A percentile compares a stretch with the other conserved stretches of the same genome.
Conservation (phyloP, 495 filamentous ascomycete genomes). For the Cudoniella acicularis region DNA sequence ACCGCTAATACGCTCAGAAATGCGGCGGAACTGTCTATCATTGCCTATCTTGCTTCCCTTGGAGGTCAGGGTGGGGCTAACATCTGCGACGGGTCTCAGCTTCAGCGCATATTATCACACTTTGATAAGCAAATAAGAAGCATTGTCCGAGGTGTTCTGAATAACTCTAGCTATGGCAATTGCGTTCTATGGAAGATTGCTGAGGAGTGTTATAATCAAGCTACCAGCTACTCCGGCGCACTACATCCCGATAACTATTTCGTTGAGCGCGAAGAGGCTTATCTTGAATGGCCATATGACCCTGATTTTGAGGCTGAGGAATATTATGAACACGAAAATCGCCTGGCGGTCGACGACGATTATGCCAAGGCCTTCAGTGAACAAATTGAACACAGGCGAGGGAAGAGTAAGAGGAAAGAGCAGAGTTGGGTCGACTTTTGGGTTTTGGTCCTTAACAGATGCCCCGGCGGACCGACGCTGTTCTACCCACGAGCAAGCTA, state of each 20-base stretch:
- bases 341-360: conserved; percentile 7
- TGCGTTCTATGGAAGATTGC: not conserved
- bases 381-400: not conserved
- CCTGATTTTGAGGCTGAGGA: conserved; percentile 17
- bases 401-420: conserved; percentile 1
- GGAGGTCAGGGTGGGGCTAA: not conserved
- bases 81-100: not conserved
- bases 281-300: conserved; percentile 20
- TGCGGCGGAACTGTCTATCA: not conserved
- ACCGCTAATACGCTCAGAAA: not conserved
- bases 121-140: not conserved
- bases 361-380: not conserved
- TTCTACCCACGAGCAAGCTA: conserved; percentile 15
- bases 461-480: not conserved
- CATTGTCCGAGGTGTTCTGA: not conserved
- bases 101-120: not conserved
- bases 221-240: not conserved
- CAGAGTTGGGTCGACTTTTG: conserved; percentile 14
- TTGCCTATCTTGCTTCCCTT: not conserved
- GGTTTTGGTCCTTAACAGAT: not conserved
- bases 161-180: not conserved
- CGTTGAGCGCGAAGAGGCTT: conserved; percentile 1
- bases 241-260: conserved; percentile 11
- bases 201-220: not conserved
- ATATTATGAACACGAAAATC: conserved; percentile 21